Percentiles rank a stretch among this genome's conserved stretches.
Conservation (phyloP, 306 rosid species). For the Vicia sativa region DNA sequence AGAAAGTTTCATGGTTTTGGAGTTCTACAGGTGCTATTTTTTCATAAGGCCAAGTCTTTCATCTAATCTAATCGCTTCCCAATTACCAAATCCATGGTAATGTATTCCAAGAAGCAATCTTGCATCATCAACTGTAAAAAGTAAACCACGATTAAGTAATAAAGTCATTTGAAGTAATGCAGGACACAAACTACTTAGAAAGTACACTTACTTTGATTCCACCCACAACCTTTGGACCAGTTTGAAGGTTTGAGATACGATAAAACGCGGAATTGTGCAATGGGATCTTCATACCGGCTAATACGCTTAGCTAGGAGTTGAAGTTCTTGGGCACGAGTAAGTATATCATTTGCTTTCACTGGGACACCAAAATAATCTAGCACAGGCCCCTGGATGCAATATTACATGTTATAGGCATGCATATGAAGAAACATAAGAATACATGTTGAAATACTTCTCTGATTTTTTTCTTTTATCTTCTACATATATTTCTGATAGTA, state of each 20-base stretch:
- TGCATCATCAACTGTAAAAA: slow-evolving; percentile 91
- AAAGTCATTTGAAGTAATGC: slow-evolving; percentile 1
- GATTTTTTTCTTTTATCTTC: slow-evolving; percentile 2
- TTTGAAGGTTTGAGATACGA: slow-evolving; percentile 88
- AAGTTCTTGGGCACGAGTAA: slow-evolving; percentile 89
- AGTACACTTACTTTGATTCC: slow-evolving; percentile 92
- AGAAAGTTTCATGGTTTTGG: slow-evolving; percentile 97
- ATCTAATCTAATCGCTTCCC: slow-evolving; percentile 95
- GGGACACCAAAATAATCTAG: slow-evolving; percentile 95
- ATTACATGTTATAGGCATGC: slow-evolving; percentile 38
- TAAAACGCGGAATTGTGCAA: slow-evolving; percentile 87
- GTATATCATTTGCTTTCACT: slow-evolving; percentile 88
- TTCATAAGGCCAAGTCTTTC: slow-evolving; percentile 89
- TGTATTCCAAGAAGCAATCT: slow-evolving; percentile 93
- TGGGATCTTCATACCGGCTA: slow-evolving; percentile 88
- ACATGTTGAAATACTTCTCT: background rate
- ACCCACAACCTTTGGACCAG: slow-evolving; percentile 99
- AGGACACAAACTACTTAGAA: slow-evolving; percentile 33
- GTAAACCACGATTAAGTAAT: slow-evolving; percentile 31
- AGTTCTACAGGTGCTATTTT: slow-evolving; percentile 98
- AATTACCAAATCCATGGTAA: slow-evolving; percentile 94
- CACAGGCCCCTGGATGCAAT: slow-evolving; percentile 82
- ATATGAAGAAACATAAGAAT: slow-evolving; percentile 30
- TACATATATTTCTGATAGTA: background rate
- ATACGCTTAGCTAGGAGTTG: slow-evolving; percentile 93